Evolutionary conservation across 1,284 basidiomycete genomes (phyloP).

Genomic region (Ceratobasidium theobromae): DNA sequence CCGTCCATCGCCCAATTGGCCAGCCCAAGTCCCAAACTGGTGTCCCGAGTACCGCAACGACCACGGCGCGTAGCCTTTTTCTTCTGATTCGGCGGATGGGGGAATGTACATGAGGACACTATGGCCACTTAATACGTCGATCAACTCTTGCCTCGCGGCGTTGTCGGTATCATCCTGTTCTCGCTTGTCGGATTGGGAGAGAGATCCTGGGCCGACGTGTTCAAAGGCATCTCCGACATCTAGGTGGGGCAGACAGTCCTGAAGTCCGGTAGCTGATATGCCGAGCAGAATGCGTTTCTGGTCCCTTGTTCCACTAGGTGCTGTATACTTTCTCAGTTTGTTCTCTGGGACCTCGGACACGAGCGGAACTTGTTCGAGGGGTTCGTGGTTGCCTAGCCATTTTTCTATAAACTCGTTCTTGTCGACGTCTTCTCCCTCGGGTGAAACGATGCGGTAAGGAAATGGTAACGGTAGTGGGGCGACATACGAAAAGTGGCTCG

Average conservation of each 20-base stretch:
- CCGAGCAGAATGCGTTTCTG: slow-evolving; percentile 65
- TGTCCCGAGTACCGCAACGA: slow-evolving; percentile 85
- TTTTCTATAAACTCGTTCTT: slow-evolving; percentile 66
- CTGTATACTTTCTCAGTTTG: slow-evolving; percentile 39
- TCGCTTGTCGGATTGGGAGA: slow-evolving; percentile 44
- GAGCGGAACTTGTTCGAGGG: slow-evolving; percentile 45
- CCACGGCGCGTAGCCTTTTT: slow-evolving; percentile 77
- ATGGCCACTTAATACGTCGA: slow-evolving; percentile 79
- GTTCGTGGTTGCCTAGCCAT: slow-evolving; percentile 68
- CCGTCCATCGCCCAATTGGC: slow-evolving; percentile 95
- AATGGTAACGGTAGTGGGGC: slow-evolving; percentile 82
- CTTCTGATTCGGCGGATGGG: slow-evolving; percentile 40
- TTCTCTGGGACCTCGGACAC: slow-evolving; percentile 22
- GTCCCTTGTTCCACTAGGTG: slow-evolving; percentile 50
- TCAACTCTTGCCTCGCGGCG: slow-evolving; percentile 62
- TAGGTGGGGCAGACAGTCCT: slow-evolving; percentile 81
- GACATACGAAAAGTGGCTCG: slow-evolving; percentile 80
- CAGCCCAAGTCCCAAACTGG: slow-evolving; percentile 93
- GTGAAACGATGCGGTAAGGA: slow-evolving; percentile 70
- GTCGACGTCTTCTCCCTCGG: slow-evolving; percentile 48
- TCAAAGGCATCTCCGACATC: slow-evolving; percentile 82
- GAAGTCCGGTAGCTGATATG: slow-evolving; percentile 61
- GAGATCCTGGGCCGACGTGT: slow-evolving; percentile 57
- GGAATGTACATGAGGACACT: slow-evolving; percentile 63
- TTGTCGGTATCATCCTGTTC: slow-evolving; percentile 44